A percentile compares a stretch with the other conserved stretches of the same genome.
Conservation (phyloP, 2,329 filamentous ascomycete genomes). For the Fusarium drepaniforme region DNA sequence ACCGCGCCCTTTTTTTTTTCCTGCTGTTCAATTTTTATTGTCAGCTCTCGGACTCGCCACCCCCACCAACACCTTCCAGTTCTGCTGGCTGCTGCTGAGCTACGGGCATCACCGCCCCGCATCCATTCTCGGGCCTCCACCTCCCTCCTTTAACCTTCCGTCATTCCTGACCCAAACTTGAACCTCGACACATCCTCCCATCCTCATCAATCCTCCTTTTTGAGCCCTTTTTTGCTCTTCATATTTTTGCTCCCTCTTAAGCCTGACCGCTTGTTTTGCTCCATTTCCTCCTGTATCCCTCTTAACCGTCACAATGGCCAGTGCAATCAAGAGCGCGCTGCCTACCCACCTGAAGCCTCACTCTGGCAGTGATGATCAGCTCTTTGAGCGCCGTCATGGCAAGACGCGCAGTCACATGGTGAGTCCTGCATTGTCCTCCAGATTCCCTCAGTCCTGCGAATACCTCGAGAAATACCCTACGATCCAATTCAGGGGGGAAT, state of each 20-base stretch:
- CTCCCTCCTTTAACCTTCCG: constrained; percentile 26
- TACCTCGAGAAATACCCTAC: background rate
- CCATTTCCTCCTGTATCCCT: constrained; percentile 16
- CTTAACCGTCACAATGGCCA: constrained; percentile 69
- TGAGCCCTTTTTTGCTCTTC: constrained; percentile 10
- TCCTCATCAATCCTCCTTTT: constrained; percentile 8
- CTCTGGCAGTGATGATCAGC: constrained; percentile 59
- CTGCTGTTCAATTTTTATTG: constrained; percentile 16
- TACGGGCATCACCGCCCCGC: constrained; percentile 39
- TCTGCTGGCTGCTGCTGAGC: constrained; percentile 16
- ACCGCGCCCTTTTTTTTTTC: background rate
- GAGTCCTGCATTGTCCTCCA: constrained; percentile 55
- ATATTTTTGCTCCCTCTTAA: constrained; percentile 6
- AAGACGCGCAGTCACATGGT: constrained; percentile 90
- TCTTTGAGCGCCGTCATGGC: constrained; percentile 76
- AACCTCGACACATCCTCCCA: constrained; percentile 33
- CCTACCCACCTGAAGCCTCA: constrained; percentile 85
- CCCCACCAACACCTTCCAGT: constrained; percentile 31
- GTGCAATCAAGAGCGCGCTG: constrained; percentile 78
- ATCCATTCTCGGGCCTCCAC: constrained; percentile 24
- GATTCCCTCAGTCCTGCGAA: background rate
- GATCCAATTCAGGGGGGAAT: background rate
- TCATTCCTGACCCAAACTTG: constrained; percentile 36
- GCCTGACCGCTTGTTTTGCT: constrained; percentile 8
- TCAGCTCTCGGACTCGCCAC: constrained; percentile 31